Evolutionary conservation across 2,329 filamentous ascomycete species (phyloP), one percentile per base, ranked within the genome.

Genomic region (Clarireedia monteithiana): DNA sequence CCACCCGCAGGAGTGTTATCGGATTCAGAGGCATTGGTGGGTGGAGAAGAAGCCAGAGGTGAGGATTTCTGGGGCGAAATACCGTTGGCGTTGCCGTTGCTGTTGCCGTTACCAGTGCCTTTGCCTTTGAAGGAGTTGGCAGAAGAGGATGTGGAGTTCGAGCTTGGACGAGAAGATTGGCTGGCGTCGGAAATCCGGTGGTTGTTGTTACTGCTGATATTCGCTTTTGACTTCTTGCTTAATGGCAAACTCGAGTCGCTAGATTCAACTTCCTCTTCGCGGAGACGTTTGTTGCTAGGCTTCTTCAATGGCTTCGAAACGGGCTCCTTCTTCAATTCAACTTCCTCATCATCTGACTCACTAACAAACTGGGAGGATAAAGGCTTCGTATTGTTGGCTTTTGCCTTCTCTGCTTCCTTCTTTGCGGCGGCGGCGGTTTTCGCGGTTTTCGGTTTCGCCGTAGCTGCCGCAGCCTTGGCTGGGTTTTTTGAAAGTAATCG

Each of bases 21-120:
- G 39, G 84, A 70, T 56, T 85, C 82, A 1, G 82, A 84, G 1
- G 81, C 83, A 60, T 85, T 85, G 6, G 82, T 84, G 0, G 82
- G 82, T 12, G 82, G 81, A 6, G 82, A 85, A 1, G 81, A 82
- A n/a, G 82, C 82, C 17, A 85, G 72, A 4, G 82, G 83, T 9
- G 83, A 85, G 2, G 83, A 85, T 66, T 85, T 85, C 50, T 74
- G 74, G 0, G 81, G 81, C 6, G 81, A 83, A 0, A 34, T 12
- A 12, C 30, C 30, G 10, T 34, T 34, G 30, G 12, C 10, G 30
- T 34, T 34, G 3, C 10, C 12, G 30, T 34, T 34, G 3, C 30
- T 6, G 3, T 34, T 34, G 30, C 10, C 30, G 30, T 34, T 34
- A 14, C 30, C 30, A 12, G 10, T 34, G 59, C 76, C 74, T 68